These are phyloP conservation scores for Clausena lansium DNA, from an alignment of 345 rosid species.

Conservation along the genomic window DNA sequence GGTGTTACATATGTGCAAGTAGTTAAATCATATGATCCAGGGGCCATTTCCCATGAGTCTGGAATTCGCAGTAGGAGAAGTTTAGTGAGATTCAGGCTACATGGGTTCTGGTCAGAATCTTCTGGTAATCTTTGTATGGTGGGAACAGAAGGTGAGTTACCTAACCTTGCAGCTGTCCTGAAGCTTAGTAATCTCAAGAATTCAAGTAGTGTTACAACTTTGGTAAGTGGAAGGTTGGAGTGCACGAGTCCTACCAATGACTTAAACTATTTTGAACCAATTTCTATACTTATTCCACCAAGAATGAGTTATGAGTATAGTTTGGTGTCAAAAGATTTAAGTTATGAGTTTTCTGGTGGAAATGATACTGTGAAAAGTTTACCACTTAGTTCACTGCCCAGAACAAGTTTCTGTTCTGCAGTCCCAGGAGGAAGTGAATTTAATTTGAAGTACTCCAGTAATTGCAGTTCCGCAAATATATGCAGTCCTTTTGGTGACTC, in stretches of 20 bases:
- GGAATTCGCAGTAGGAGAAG: background rate
- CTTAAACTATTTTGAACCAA: slow-evolving; percentile 31
- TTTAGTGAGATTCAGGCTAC: slow-evolving; percentile 25
- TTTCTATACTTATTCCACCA: slow-evolving; percentile 43
- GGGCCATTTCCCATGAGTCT: background rate
- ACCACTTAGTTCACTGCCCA: slow-evolving; percentile 6
- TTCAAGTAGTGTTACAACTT: slow-evolving; percentile 27
- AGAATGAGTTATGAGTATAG: slow-evolving; percentile 18
- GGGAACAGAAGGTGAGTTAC: slow-evolving; percentile 28
- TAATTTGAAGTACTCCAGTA: slow-evolving; percentile 21
- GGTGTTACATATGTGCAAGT: background rate
- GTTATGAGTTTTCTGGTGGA: slow-evolving; percentile 9
- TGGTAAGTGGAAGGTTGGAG: slow-evolving; percentile 47
- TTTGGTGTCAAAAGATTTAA: slow-evolving; percentile 18
- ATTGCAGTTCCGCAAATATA: slow-evolving; percentile 20
- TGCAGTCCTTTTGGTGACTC: slow-evolving; percentile 23
- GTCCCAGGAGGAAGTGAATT: slow-evolving; percentile 14
- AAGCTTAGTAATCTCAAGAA: slow-evolving; percentile 39
- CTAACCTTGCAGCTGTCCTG: slow-evolving; percentile 29
- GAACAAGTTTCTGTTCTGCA: slow-evolving; percentile 20
- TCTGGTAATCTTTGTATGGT: slow-evolving; percentile 53
- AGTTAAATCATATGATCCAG: background rate
- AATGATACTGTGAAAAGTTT: background rate
- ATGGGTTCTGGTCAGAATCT: slow-evolving; percentile 48
- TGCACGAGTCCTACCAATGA: slow-evolving; percentile 25